Evolutionary conservation across 768 basidiomycete genomes (phyloP).

Genomic region (Trametes cubensis): DNA sequence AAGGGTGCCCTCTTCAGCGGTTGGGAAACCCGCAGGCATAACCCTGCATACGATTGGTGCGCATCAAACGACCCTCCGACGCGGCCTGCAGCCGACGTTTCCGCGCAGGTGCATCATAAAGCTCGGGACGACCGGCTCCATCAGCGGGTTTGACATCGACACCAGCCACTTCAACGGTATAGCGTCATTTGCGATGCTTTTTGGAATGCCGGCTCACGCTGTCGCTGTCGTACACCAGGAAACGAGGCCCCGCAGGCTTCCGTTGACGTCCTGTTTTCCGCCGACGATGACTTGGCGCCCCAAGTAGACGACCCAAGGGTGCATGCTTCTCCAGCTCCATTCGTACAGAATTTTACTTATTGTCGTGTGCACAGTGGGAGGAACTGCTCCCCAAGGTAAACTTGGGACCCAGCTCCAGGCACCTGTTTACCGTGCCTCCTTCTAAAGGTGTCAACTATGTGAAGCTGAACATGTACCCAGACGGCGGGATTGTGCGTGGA

Average conservation of each 20-base stretch:
- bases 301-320: constrained; percentile 56
- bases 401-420: constrained; percentile 83
- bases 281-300: constrained; percentile 44
- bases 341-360: neutral
- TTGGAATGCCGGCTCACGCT: neutral
- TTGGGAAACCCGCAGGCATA: constrained; percentile 93
- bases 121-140: constrained; percentile 73
- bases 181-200: neutral
- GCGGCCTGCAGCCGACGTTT: neutral
- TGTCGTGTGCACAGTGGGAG: constrained; percentile 59
- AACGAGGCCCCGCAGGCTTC: constrained; percentile 87
- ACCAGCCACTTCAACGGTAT: constrained; percentile 92
- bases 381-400: constrained; percentile 75
- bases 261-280: constrained; percentile 58
- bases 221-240: constrained; percentile 43
- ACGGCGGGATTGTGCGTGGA: constrained; percentile 87
- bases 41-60: constrained; percentile 86
- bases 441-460: constrained; percentile 69
- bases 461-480: constrained; percentile 94
- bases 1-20: constrained; percentile 94
- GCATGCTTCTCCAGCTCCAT: constrained; percentile 30
- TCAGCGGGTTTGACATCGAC: constrained; percentile 90
- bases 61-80: constrained; percentile 13
- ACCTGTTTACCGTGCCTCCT: constrained; percentile 76
- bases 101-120: constrained; percentile 81